Conservation (phyloP, 139 green algal genomes). For the Picochlorum costavermella region DNA sequence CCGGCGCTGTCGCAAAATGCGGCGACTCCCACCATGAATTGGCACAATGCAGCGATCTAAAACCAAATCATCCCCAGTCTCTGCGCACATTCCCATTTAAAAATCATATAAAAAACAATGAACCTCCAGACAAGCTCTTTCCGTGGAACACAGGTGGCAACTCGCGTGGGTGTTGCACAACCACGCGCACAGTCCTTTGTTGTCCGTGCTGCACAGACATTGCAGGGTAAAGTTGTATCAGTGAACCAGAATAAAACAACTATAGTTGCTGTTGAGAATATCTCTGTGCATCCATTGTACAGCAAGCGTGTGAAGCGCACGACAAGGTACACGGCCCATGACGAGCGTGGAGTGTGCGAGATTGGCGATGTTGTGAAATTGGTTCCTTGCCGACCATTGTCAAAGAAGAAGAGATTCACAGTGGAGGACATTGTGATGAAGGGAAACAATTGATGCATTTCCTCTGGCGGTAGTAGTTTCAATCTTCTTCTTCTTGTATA, state of each 20-base stretch:
- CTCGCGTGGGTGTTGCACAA: constrained; percentile 1
- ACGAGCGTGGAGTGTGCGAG: constrained; percentile 22
- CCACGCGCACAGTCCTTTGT: neutral
- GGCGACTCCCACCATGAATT: no score
- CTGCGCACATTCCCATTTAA: neutral
- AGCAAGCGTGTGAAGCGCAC: constrained; percentile 28
- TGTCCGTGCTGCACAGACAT: constrained; percentile 9
- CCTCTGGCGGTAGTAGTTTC: no score
- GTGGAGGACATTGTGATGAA: constrained; percentile 13
- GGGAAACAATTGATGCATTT: no score
- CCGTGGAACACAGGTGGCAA: neutral
- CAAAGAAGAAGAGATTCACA: constrained; percentile 35
- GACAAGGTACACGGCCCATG: constrained; percentile 38
- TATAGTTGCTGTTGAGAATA: constrained; percentile 28
- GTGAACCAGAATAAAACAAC: constrained; percentile 40
- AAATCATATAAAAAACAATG: constrained; percentile 1
- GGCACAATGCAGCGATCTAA: no score
- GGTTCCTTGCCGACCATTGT: constrained; percentile 20
- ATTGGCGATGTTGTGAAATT: constrained; percentile 35
- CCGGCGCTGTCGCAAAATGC: no score
- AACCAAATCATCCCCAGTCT: no score
- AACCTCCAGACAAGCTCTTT: constrained; percentile 2
- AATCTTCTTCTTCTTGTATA: neutral
- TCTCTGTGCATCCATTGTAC: constrained; percentile 32
- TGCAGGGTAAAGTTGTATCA: constrained; percentile 35